Percentiles rank a stretch among this genome's conserved stretches.
Conservation (phyloP, 257 asterid genomes). For the Ilex asprella region DNA sequence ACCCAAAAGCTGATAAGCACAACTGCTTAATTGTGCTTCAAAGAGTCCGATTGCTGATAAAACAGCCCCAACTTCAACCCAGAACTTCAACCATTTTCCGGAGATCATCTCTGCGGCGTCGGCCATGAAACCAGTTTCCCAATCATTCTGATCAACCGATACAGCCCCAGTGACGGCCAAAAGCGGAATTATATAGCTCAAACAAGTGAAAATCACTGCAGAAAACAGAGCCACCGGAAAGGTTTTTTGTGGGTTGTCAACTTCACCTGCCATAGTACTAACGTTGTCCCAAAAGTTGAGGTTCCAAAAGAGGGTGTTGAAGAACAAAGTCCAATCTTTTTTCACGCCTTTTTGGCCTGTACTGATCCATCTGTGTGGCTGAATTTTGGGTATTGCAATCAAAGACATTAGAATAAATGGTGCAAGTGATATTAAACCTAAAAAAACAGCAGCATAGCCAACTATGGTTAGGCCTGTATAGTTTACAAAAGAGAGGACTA, state of each 20-base stretch:
- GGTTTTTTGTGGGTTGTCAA: conserved; percentile 52
- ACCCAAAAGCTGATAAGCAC: conserved; percentile 53
- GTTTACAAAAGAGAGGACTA: conserved; percentile 6
- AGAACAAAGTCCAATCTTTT: conserved; percentile 58
- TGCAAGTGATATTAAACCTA: conserved; percentile 33
- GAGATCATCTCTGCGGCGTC: conserved; percentile 33
- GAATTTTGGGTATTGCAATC: conserved; percentile 28
- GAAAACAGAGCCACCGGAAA: conserved; percentile 42
- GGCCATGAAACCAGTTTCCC: conserved; percentile 51
- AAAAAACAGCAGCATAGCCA: conserved; percentile 34
- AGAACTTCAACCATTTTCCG: conserved; percentile 54
- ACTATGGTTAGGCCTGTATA: conserved; percentile 32
- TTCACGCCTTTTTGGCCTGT: conserved; percentile 49
- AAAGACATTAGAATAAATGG: conserved; percentile 26
- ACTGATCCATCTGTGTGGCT: conserved; percentile 37
- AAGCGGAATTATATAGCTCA: conserved; percentile 51
- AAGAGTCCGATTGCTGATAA: conserved; percentile 45
- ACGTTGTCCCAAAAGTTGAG: conserved; percentile 69
- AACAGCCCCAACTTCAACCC: conserved; percentile 61
- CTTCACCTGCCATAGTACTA: conserved; percentile 71
- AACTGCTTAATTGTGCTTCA: conserved; percentile 55
- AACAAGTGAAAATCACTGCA: conserved; percentile 55
- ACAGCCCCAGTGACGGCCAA: conserved; percentile 52
- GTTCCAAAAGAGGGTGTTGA: conserved; percentile 72
- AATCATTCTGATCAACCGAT: conserved; percentile 34